A percentile compares a stretch with the other conserved stretches of the same genome.
These are phyloP conservation scores for Candida sanyaensis DNA, from an alignment of 1,139 yeast species.

Conservation along the genomic window DNA sequence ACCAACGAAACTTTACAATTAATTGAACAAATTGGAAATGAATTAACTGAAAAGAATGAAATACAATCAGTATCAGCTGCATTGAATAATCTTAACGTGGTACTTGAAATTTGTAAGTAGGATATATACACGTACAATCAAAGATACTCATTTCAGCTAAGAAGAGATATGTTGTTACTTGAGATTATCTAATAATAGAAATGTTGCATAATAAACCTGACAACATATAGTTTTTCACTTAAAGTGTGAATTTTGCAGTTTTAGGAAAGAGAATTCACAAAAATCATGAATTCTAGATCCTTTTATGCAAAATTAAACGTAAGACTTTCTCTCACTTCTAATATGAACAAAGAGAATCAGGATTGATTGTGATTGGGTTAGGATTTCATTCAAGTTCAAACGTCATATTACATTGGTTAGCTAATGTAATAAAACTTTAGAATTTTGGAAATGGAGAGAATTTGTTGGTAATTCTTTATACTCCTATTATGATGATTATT, in stretches of 20 bases:
- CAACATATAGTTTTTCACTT: no score
- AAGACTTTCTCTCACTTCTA: no score
- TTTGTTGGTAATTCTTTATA: no score
- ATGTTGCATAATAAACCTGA: not conserved
- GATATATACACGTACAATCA: not conserved
- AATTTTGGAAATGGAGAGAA: no score
- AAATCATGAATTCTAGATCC: not conserved
- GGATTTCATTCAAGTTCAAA: no score
- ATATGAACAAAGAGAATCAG: no score
- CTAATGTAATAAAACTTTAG: no score
- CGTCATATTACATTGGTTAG: no score
- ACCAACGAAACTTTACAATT: slow-evolving; percentile 4
- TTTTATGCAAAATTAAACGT: not conserved
- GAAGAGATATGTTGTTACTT: no score
- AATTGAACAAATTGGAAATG: slow-evolving; percentile 2
- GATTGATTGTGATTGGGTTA: no score
- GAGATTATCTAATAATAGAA: not conserved
- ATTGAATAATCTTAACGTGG: slow-evolving; percentile 2
- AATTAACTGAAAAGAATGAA: slow-evolving; percentile 3
- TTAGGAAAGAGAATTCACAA: not conserved
- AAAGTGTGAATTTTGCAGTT: not conserved
- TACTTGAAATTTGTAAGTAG: slow-evolving; percentile 3
- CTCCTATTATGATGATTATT: no score
- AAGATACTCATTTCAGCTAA: not conserved
- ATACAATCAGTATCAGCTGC: slow-evolving; percentile 1